Evolutionary conservation across 768 basidiomycete species (phyloP), one percentile per base, ranked within the genome.

Genomic region (Cystofilobasidium macerans): DNA sequence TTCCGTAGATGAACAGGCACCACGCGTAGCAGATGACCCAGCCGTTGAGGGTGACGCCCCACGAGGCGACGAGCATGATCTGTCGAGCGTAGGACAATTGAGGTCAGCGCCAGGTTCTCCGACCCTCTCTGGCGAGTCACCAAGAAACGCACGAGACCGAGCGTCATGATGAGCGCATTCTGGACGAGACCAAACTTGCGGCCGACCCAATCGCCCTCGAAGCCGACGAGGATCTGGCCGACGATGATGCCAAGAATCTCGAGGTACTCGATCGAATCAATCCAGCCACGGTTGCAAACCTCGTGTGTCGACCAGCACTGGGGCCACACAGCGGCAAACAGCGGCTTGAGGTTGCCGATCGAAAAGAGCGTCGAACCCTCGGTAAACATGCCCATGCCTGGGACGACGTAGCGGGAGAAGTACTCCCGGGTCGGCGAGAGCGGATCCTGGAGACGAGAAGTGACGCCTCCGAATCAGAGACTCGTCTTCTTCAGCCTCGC

Each of bases 171-270:
- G 35, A 75, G 64, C 4, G 78, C 78, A 67, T 79, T 78, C 67
- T 77, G 77, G 12, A 77, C 75, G 47, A 76, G 69, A 64, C 76
- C 76, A 57, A 75, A 75, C 48, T 71, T 72, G 48, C 78, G 70
- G 40, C 78, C 78, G 58, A 78, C 75, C 76, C 76, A 78, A 58
- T 78, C 78, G 33, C 77, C 75, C 68, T 77, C 76, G 65, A 77
- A 69, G 22, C 77, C 77, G 47, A 77, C 77, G 26, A 68, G 59
- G 61, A 77, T 68, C 67, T 76, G 75, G 53, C 77, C 78, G 60
- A 76, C 70, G 43, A 78, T 78, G 72, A 78, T 78, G 69, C 77
- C 77, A 56, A 76, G 68, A 57, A 77, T 77, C 61, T 77, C 75
- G 47, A 76, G 72, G 69, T 78, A 77, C 57, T 66, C 48, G 64